Conservation (phyloP, 257 asterid species). For the Solanum habrochaites region DNA sequence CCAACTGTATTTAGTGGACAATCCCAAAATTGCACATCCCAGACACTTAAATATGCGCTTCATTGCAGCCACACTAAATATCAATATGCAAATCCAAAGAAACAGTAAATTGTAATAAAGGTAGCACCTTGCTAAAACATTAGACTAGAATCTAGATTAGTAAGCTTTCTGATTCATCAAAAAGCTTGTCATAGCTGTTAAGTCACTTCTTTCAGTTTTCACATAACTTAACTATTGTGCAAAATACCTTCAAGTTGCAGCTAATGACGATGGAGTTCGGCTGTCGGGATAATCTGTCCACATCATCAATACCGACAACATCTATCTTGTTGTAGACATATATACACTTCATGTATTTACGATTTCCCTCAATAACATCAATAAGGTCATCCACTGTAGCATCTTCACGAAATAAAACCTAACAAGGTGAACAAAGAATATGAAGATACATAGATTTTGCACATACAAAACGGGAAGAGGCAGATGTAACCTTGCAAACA, state of each 20-base stretch:
- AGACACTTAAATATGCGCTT: neutral
- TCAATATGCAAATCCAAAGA: neutral
- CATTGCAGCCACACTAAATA: neutral
- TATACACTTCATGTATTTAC: slow-evolving; percentile 91
- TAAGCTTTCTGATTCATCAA: neutral
- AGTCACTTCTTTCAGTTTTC: neutral
- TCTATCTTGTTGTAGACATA: slow-evolving; percentile 97
- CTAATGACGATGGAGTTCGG: slow-evolving; percentile 93
- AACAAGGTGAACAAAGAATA: neutral
- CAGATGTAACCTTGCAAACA: neutral
- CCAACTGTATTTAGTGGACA: neutral
- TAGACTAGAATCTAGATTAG: neutral
- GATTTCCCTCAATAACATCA: slow-evolving; percentile 94
- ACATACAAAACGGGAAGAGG: neutral
- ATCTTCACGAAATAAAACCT: slow-evolving; percentile 93
- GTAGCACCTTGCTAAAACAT: neutral
- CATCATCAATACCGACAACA: slow-evolving; percentile 93
- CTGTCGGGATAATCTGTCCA: slow-evolving; percentile 83
- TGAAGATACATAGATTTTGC: neutral
- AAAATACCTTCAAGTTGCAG: slow-evolving; percentile 65
- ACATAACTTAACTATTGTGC: neutral
- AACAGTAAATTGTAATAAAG: neutral
- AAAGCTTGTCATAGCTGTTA: neutral
- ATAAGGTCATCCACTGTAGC: slow-evolving; percentile 95
- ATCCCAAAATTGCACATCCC: neutral